Percentiles rank a stretch among this genome's conserved stretches.
phyloP scores from a whole-genome alignment of 2,329 filamentous ascomycete genomes.

The Claviceps sp. region DNA sequence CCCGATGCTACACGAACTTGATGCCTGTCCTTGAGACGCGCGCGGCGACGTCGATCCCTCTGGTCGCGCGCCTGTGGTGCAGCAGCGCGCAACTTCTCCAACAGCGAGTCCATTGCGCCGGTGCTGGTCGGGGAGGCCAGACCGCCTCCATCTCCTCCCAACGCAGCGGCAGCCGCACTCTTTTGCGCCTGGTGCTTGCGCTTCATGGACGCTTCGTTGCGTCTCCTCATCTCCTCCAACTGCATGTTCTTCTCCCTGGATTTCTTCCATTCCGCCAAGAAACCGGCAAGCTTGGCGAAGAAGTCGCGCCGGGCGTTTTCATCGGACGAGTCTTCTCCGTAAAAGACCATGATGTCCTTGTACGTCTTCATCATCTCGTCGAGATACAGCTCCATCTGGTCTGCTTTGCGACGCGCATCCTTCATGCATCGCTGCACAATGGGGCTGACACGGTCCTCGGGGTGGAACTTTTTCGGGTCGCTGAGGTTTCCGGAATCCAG shows the following conservation, averaged over 20 bases:
- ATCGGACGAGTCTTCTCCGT: slow-evolving; percentile 84
- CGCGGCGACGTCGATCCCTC: slow-evolving; percentile 73
- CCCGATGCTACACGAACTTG: slow-evolving; percentile 82
- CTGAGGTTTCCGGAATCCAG: slow-evolving; percentile 89
- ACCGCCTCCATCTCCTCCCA: slow-evolving; percentile 33
- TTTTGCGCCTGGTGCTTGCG: slow-evolving; percentile 69
- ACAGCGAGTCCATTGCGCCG: slow-evolving; percentile 87
- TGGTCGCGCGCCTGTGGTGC: slow-evolving; percentile 83
- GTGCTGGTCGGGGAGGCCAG: slow-evolving; percentile 56
- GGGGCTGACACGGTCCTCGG: slow-evolving; percentile 85
- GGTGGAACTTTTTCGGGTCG: slow-evolving; percentile 95
- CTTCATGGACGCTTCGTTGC: slow-evolving; percentile 86
- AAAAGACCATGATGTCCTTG: slow-evolving; percentile 92
- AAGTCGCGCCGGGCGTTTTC: slow-evolving; percentile 91
- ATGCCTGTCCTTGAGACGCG: slow-evolving; percentile 78
- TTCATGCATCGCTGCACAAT: slow-evolving; percentile 92
- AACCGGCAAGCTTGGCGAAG: slow-evolving; percentile 83
- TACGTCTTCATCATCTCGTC: slow-evolving; percentile 87
- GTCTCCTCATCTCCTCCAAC: slow-evolving; percentile 67
- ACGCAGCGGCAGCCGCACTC: slow-evolving; percentile 17
- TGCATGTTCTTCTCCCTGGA: slow-evolving; percentile 82
- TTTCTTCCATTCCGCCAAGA: slow-evolving; percentile 92
- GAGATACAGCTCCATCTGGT: slow-evolving; percentile 86
- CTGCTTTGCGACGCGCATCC: slow-evolving; percentile 86
- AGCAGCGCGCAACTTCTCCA: slow-evolving; percentile 88